Conservation (phyloP, 2,329 filamentous ascomycete species). For the Sporothrix globosa region DNA sequence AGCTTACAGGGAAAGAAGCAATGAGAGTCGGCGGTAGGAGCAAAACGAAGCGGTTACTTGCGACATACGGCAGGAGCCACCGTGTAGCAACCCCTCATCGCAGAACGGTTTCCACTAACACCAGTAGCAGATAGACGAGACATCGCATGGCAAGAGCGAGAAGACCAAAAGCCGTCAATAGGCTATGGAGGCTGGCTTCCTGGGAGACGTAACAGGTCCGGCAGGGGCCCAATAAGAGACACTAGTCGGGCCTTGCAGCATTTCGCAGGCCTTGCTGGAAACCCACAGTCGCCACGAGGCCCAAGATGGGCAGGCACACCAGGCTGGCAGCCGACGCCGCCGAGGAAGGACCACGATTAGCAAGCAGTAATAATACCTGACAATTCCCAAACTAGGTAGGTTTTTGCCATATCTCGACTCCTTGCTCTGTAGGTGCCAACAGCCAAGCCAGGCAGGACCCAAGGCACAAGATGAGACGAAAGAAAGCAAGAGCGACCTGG, state of each 20-base stretch:
- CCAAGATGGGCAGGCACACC: constrained; percentile 2
- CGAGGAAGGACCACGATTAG: constrained; percentile 16
- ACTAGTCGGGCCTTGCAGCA: constrained; percentile 4
- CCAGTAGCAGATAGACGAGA: constrained; percentile 18
- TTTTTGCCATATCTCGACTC: background rate
- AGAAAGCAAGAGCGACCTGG: background rate
- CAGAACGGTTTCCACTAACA: constrained; percentile 33
- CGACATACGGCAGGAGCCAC: constrained; percentile 33
- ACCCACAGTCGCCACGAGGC: constrained; percentile 14
- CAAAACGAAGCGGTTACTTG: constrained; percentile 29
- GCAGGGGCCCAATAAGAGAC: background rate
- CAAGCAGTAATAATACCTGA: constrained; percentile 18
- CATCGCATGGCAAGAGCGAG: constrained; percentile 22
- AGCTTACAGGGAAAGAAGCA: background rate
- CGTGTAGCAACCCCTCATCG: constrained; percentile 25
- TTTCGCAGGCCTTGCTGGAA: background rate
- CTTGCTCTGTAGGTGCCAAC: background rate
- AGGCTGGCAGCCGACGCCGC: constrained; percentile 16
- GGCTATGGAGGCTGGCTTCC: constrained; percentile 13
- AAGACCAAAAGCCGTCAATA: constrained; percentile 25
- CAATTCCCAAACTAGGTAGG: constrained; percentile 5
- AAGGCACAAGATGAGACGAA: constrained; percentile 6
- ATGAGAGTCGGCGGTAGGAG: constrained; percentile 14
- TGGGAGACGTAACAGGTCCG: background rate
- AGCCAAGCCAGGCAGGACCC: constrained; percentile 4